These are phyloP conservation scores for Tricholoma bakamatsutake DNA, from an alignment of 768 basidiomycete genomes.

Conservation along the genomic window DNA sequence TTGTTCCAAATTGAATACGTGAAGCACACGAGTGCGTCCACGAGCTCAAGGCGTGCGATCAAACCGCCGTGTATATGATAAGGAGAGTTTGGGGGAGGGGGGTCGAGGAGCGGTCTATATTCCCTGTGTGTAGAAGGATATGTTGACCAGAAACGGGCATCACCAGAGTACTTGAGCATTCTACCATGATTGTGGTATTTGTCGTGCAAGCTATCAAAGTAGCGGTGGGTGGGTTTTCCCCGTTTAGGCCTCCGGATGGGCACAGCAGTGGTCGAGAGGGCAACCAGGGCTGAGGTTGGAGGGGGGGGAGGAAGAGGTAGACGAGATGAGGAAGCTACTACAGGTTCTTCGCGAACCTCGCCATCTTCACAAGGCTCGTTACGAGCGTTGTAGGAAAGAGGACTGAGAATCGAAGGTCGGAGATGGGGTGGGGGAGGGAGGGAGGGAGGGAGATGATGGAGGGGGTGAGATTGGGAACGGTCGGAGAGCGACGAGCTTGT, in stretches of 20 bases:
- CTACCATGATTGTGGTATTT: conserved; percentile 67
- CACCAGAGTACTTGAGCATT: conserved; percentile 78
- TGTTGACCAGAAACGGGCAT: conserved; percentile 72
- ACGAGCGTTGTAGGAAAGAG: conserved; percentile 22
- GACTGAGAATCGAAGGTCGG: conserved; percentile 14
- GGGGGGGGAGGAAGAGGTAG: conserved; percentile 10
- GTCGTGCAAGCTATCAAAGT: conserved; percentile 60
- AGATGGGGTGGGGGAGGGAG: conserved; percentile 25
- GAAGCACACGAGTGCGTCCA: conserved; percentile 81
- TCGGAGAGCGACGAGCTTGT: conserved; percentile 25
- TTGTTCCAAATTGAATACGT: conserved; percentile 80
- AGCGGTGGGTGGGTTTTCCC: conserved; percentile 39
- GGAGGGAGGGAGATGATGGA: conserved; percentile 13
- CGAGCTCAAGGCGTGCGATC: conserved; percentile 72
- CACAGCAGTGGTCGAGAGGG: conserved; percentile 32
- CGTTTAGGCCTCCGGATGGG: conserved; percentile 67
- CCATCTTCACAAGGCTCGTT: conserved; percentile 49
- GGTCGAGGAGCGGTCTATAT: conserved; percentile 55
- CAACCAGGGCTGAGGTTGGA: conserved; percentile 8
- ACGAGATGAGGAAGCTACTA: conserved; percentile 21
- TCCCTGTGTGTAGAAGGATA: conserved; percentile 60
- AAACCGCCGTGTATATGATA: conserved; percentile 74
- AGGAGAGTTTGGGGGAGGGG: conserved; percentile 58
- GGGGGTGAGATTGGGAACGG: conserved; percentile 18
- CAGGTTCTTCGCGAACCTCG: conserved; percentile 44